phyloP scores from a whole-genome alignment of 495 filamentous ascomycete species.

The Talaromyces borbonicus region DNA sequence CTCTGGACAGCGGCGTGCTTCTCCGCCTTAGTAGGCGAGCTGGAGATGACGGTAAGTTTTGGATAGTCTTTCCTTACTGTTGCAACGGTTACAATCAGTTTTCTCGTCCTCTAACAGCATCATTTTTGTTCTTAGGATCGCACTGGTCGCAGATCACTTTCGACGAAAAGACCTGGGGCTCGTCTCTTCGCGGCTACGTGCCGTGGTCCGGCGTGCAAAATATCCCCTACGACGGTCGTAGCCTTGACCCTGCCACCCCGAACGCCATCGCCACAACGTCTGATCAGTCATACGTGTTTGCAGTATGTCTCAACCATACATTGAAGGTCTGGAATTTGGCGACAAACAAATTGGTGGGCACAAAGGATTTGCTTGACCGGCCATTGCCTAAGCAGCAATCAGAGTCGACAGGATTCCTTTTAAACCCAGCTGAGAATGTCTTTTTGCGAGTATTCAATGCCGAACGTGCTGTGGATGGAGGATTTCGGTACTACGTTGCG shows the following conservation, averaged over 20 bases:
- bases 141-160: constrained; percentile 71
- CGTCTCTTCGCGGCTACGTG: constrained; percentile 61
- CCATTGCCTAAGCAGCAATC: constrained; percentile 39
- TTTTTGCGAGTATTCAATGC: constrained; percentile 64
- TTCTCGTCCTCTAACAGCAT: constrained; percentile 9
- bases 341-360: constrained; percentile 59
- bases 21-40: constrained; percentile 58
- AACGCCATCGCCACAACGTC: constrained; percentile 55
- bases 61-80: not conserved
- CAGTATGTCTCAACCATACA: constrained; percentile 76
- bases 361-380: constrained; percentile 59
- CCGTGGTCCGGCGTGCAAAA: constrained; percentile 58
- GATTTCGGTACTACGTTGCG: constrained; percentile 60
- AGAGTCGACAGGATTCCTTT: constrained; percentile 55
- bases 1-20: constrained; percentile 74
- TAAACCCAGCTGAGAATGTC: constrained; percentile 63
- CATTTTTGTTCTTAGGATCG: constrained; percentile 30
- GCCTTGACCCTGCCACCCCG: constrained; percentile 54
- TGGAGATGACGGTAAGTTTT: constrained; percentile 52
- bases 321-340: constrained; percentile 77
- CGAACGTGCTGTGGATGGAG: constrained; percentile 39
- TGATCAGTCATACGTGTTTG: constrained; percentile 64
- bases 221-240: constrained; percentile 53
- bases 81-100: not conserved
- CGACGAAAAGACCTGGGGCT: constrained; percentile 67